These are phyloP conservation scores for Tritrichomonas musculus DNA, from an alignment of 208 protist genomes.

Conservation along the genomic window DNA sequence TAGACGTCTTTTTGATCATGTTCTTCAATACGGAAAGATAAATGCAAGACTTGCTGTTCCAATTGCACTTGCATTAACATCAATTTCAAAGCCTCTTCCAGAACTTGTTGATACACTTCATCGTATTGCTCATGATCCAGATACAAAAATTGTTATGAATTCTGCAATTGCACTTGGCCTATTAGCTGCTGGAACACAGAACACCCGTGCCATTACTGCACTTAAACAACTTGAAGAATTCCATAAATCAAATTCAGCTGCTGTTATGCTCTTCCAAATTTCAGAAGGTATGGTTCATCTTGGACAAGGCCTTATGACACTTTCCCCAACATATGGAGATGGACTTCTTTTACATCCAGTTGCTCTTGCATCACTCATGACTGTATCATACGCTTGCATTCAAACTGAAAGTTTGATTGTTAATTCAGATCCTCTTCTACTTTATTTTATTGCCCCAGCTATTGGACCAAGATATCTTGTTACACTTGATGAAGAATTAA, in stretches of 20 bases:
- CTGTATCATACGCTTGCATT: conserved; percentile 73
- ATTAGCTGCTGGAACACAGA: conserved; percentile 89
- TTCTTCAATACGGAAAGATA: conserved; percentile 68
- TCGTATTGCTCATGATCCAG: conserved; percentile 90
- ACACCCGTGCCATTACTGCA: conserved; percentile 81
- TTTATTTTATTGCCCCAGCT: conserved; percentile 75
- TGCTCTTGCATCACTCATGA: conserved; percentile 59
- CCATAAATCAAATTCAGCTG: conserved; percentile 79
- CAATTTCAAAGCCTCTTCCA: conserved; percentile 82
- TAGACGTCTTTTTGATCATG: conserved; percentile 87
- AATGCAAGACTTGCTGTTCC: conserved; percentile 80
- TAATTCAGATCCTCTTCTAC: conserved; percentile 85
- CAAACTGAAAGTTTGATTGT: conserved; percentile 72
- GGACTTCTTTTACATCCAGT: conserved; percentile 50
- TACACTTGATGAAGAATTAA: conserved; percentile 82
- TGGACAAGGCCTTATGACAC: conserved; percentile 93
- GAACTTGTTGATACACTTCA: conserved; percentile 89
- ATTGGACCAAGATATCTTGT: conserved; percentile 91
- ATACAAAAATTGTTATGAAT: conserved; percentile 67
- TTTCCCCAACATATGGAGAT: conserved; percentile 85
- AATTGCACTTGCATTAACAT: conserved; percentile 89
- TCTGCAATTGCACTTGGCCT: conserved; percentile 92
- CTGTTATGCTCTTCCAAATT: conserved; percentile 66
- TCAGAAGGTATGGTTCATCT: conserved; percentile 87
- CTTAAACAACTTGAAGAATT: conserved; percentile 71